Evolutionary conservation across 495 filamentous ascomycete genomes (phyloP).

Genomic region (Xylaria intraflava): DNA sequence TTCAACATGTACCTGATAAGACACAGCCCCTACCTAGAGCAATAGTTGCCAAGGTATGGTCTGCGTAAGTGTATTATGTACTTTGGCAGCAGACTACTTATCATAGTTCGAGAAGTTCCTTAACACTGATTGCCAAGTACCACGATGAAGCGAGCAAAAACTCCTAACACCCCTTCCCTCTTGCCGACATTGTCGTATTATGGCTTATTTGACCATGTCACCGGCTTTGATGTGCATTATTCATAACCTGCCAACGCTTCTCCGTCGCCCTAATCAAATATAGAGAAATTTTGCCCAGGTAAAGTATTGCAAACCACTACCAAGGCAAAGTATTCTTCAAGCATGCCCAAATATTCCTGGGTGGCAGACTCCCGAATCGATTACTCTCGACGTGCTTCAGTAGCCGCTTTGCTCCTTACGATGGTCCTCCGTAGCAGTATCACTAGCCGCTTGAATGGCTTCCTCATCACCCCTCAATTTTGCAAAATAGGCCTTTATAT

Average conservation of each 20-base stretch:
- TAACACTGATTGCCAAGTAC: background rate
- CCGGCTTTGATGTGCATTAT: slow-evolving; percentile 3
- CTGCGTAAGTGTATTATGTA: slow-evolving; percentile 5
- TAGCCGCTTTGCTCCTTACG: slow-evolving; percentile 58
- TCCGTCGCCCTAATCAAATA: background rate
- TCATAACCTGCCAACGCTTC: background rate
- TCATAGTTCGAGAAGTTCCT: background rate
- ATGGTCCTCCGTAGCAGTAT: slow-evolving; percentile 38
- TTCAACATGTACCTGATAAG: slow-evolving; percentile 10
- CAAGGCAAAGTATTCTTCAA: background rate
- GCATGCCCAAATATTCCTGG: background rate
- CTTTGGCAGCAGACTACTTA: background rate
- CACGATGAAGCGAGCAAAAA: background rate
- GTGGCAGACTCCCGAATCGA: background rate
- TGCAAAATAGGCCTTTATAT: slow-evolving; percentile 94
- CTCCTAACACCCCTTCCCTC: background rate
- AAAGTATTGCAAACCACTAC: background rate
- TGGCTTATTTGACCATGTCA: background rate
- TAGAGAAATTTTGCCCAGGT: background rate
- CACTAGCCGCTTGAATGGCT: slow-evolving; percentile 43
- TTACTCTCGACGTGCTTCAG: slow-evolving; percentile 16
- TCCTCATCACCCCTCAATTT: slow-evolving; percentile 80
- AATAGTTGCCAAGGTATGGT: slow-evolving; percentile 34
- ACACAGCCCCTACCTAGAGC: slow-evolving; percentile 22
- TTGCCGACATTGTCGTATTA: background rate